Percentiles rank a stretch among this genome's conserved stretches.
phyloP scores from a whole-genome alignment of 306 rosid genomes.

The Castanea crenata region DNA sequence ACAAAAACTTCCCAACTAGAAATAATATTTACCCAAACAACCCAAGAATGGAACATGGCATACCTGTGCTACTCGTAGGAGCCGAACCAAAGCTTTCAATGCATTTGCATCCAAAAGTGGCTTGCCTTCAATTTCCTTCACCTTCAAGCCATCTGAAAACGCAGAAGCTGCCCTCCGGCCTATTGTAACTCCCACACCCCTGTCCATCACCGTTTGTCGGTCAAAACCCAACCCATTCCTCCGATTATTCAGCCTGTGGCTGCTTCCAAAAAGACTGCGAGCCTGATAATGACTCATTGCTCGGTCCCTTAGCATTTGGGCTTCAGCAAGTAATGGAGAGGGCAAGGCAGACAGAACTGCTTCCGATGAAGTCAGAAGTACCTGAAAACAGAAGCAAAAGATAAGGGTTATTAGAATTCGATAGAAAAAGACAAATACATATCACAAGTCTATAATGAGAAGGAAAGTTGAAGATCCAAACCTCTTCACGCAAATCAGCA shows the following conservation, averaged over 20 bases:
- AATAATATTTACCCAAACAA: conserved; percentile 10
- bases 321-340: conserved; percentile 92
- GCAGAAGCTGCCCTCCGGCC: conserved; percentile 75
- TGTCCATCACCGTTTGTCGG: conserved; percentile 79
- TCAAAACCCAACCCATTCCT: conserved; percentile 95
- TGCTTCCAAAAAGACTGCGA: conserved; percentile 76
- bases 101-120: conserved; percentile 85
- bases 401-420: conserved; percentile 17
- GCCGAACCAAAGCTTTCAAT: conserved; percentile 86
- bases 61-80: conserved; percentile 91
- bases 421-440: conserved; percentile 17
- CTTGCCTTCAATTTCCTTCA: conserved; percentile 87
- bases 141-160: conserved; percentile 68
- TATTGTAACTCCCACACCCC: conserved; percentile 92
- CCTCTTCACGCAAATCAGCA: conserved; percentile 99
- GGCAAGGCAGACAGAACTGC: conserved; percentile 96
- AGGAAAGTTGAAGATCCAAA: conserved; percentile 33
- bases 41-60: conserved; percentile 18
- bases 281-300: conserved; percentile 99
- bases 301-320: conserved; percentile 91
- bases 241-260: conserved; percentile 74
- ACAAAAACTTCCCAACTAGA: conserved; percentile 10
- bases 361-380: conserved; percentile 94
- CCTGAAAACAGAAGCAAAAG: conserved; percentile 47
- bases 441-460: conserved; percentile 11